Evolutionary conservation across 1,139 yeast species (phyloP).

Genomic region (Yamadazyma sp.): DNA sequence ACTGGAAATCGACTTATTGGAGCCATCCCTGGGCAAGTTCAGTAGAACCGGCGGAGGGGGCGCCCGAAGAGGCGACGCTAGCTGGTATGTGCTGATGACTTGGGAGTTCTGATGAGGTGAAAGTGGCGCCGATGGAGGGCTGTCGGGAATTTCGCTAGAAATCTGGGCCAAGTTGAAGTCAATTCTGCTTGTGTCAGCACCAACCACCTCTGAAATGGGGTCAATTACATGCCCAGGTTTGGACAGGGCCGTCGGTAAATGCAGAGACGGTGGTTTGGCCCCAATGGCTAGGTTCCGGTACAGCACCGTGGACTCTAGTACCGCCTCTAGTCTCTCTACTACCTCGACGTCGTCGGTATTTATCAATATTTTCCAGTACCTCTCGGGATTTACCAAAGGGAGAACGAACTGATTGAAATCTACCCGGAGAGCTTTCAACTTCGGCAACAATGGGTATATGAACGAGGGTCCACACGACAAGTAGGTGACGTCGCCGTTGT

Average conservation of each 20-base stretch:
- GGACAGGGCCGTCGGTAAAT: not conserved
- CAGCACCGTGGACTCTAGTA: constrained; percentile 42
- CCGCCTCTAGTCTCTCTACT: constrained; percentile 35
- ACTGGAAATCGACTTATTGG: constrained; percentile 26
- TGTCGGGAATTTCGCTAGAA: constrained; percentile 36
- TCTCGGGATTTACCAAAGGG: constrained; percentile 68
- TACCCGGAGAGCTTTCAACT: constrained; percentile 55
- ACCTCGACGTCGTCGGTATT: constrained; percentile 34
- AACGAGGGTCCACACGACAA: constrained; percentile 56
- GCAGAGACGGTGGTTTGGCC: constrained; percentile 10
- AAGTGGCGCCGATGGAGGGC: constrained; percentile 48
- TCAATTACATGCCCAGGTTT: too few relatives aligned
- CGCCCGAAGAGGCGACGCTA: constrained; percentile 11
- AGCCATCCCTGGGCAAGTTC: constrained; percentile 17
- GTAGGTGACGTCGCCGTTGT: constrained; percentile 63
- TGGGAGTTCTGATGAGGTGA: constrained; percentile 31
- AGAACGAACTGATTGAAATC: constrained; percentile 54
- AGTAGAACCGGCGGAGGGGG: constrained; percentile 1
- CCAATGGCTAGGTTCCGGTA: constrained; percentile 41
- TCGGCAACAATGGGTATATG: constrained; percentile 66
- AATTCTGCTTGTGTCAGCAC: constrained; percentile 6
- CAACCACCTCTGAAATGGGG: constrained; percentile 1
- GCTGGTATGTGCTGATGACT: constrained; percentile 8
- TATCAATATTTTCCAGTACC: constrained; percentile 67
- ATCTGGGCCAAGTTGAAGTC: constrained; percentile 16